Evolutionary conservation across 1,139 yeast genomes (phyloP), one percentile per base, ranked within the genome.

Genomic region (Trichomonascaceae sp.): DNA sequence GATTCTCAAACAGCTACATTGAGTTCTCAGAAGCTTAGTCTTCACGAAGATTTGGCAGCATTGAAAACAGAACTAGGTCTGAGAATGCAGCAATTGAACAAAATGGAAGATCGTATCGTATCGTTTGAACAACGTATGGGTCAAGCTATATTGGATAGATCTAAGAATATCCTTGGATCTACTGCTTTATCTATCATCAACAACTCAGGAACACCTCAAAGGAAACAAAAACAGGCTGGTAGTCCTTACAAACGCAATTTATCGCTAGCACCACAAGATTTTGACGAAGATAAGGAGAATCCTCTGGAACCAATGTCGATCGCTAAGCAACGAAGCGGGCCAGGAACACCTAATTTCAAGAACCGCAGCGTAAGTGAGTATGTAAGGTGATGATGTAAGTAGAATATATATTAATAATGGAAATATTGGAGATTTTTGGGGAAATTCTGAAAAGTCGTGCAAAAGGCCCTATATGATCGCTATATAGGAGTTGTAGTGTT

Each of bases 131-230:
- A 53, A 1, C 62, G 66, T 43, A 55, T 70, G 45, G 57, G 60
- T 45, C 60, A 62, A 8, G 50, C 70, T 13, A 60, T 65, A 24
- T 52, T 67, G 3, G 71, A 69, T 5, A 65, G 70, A 45, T 63
- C 72, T 27, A 63, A 65, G 53, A 62, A 66, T 12, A 66, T 72
- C 38, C 57, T 67, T 13, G 70, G 73, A 1, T 60, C 71, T 10
- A 64, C 72, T 2, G 60, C 72, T 1, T 56, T 71, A 55, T 61
- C 72, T 1, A 60, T 64, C 9, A 60, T 67, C 44, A 63, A 64
- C 54, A 61, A 52, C 47, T 24, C 56, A 50, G 55, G 50, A 52
- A 48, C 43, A 53, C 53, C 54, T 45, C 50, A 32, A 38, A 44
- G 45, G 43, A 46, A 44, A 55, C 57, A 30, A 32, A 7, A 27